Base-by-base conservation (phyloP, 2,329 filamentous ascomycete genomes). In the Calonectria pteridis region DNA sequence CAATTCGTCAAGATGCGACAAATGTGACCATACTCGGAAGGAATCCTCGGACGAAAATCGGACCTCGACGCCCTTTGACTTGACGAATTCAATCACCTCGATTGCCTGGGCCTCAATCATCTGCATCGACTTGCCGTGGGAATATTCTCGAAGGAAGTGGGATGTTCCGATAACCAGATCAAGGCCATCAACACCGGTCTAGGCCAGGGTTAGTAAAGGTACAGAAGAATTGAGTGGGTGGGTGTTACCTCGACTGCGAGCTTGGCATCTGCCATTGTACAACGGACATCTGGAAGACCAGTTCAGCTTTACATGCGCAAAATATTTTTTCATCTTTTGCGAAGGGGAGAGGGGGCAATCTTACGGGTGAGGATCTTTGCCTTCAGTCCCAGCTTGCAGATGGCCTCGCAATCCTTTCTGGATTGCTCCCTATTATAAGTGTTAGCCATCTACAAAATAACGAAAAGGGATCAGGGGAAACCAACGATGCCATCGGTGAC, bases 81-180 rank as follows among this genome's bases (percentile, higher is more conserved):
- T n/a, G 10, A 40, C 66, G 16, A 49, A 26, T 23, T 95, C 88
- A 77, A 97, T 96, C 75, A 97, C 94, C 84, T 96, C 94, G 14
- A 40, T 16, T 40, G 40, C 40, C 10, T 43, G 40, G 2, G 9
- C n/a, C 18, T 43, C 18, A 73, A 85, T 95, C 83, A 93, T 94
- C 78, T 91, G 92, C 93, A 97, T 97, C 81, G 95, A 93, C 90
- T 97, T 97, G 84, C 95, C 95, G 85, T 96, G 94, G 69, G 92
- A 94, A 88, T 96, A 93, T 85, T 97, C 93, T 83, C 94, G 92
- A 67, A 97, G 90, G 84, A 94, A 94, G 70, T 91, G 93, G 37
- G 93, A 95, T 33, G 95, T 96, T 75, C 94, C 94, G 83, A 97
- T 97, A 78, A 96, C 76, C 6, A 96, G 90, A 83, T 95, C 93